Conservation (phyloP, 805 yeast species). For the Teunomyces stri region DNA sequence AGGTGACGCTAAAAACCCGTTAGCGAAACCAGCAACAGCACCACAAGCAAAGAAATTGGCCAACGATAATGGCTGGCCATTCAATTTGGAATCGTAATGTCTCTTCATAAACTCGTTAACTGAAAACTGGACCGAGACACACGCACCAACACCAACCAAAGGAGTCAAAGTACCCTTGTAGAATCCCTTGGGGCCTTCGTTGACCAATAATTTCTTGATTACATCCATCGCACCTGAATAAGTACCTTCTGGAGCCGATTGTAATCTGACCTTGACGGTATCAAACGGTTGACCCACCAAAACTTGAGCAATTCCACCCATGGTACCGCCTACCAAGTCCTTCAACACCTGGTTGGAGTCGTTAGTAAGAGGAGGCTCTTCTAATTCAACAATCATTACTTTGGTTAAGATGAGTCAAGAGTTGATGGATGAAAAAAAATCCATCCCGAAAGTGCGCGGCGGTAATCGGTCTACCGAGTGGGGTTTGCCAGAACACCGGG, state of each 20-base stretch:
- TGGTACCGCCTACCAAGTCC: constrained; percentile 87
- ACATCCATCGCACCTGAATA: constrained; percentile 77
- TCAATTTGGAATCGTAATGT: constrained; percentile 50
- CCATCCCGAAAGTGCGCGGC: background rate
- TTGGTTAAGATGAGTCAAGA: background rate
- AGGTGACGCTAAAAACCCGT: constrained; percentile 86
- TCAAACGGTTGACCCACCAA: constrained; percentile 96
- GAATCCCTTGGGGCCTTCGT: constrained; percentile 41
- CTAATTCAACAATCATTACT: constrained; percentile 41
- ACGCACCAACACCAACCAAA: constrained; percentile 74
- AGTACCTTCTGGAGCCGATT: constrained; percentile 77
- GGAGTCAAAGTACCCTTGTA: constrained; percentile 48
- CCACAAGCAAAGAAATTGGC: constrained; percentile 81
- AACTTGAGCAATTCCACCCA: constrained; percentile 96
- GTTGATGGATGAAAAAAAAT: background rate
- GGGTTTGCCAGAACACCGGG: background rate
- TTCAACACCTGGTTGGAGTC: constrained; percentile 53
- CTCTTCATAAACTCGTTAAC: constrained; percentile 94
- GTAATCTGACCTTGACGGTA: constrained; percentile 89
- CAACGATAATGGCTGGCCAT: constrained; percentile 47
- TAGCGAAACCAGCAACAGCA: constrained; percentile 87
- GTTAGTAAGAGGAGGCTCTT: constrained; percentile 36
- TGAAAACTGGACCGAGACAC: constrained; percentile 95
- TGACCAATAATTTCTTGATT: constrained; percentile 58
- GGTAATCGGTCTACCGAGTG: background rate